Evolutionary conservation across 2,329 filamentous ascomycete genomes (phyloP).

Genomic region (Fusarium sp.): DNA sequence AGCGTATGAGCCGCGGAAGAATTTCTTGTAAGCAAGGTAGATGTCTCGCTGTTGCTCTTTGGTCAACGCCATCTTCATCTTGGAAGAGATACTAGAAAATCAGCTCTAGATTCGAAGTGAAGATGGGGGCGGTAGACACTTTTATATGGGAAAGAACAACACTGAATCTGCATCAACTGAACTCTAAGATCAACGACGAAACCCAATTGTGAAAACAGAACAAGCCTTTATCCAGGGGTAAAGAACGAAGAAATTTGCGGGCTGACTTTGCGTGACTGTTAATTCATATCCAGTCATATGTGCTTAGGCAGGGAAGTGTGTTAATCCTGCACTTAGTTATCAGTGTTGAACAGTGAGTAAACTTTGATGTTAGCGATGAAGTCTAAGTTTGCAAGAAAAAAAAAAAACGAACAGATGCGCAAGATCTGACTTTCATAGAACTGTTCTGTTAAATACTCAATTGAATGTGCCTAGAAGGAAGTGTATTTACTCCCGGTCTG

Average conservation of each 20-base stretch:
- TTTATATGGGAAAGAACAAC: neutral
- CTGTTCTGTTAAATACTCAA: no score
- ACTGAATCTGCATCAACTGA: neutral
- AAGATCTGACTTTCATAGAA: accelerated
- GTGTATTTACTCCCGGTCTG: neutral
- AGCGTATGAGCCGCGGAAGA: neutral
- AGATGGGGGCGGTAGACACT: no score
- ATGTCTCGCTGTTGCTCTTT: neutral
- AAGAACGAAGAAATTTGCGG: neutral
- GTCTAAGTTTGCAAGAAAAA: neutral
- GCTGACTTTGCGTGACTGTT: neutral
- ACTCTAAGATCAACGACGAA: neutral
- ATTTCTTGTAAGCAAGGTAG: neutral
- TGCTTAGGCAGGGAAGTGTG: neutral
- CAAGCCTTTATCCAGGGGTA: neutral
- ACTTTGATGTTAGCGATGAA: neutral
- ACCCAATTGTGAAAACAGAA: neutral
- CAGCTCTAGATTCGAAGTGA: no score
- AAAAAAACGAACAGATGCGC: neutral
- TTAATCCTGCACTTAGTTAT: neutral
- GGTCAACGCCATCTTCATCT: neutral
- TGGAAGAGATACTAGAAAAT: neutral
- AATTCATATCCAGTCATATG: no score
- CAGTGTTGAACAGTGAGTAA: neutral
- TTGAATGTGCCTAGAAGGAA: neutral